These are phyloP conservation scores for Lepiota venenata DNA, from an alignment of 768 basidiomycete genomes.

Conservation along the genomic window DNA sequence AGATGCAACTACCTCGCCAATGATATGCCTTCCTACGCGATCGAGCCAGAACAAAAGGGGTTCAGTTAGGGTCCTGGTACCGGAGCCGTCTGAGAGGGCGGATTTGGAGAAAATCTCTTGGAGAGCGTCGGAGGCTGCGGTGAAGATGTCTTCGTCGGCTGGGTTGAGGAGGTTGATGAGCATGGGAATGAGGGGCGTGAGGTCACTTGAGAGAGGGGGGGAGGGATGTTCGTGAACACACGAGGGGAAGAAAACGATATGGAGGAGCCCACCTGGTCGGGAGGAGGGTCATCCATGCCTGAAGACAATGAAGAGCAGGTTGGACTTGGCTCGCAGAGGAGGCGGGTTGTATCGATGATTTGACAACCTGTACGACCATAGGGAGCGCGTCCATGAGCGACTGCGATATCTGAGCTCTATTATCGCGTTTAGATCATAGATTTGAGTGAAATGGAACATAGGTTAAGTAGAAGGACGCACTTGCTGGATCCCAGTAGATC, in stretches of 20 bases:
- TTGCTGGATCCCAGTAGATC: constrained; percentile 72
- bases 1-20: constrained; percentile 28
- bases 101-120: constrained; percentile 79
- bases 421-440: background rate
- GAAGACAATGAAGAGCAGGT: constrained; percentile 75
- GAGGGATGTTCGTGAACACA: background rate
- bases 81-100: constrained; percentile 65
- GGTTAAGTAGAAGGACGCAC: constrained; percentile 40
- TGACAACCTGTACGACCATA: constrained; percentile 69
- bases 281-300: constrained; percentile 77
- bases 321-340: constrained; percentile 46
- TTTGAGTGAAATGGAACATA: background rate
- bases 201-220: constrained; percentile 40
- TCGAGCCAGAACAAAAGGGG: constrained; percentile 83
- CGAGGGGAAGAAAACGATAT: background rate
- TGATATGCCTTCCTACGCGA: constrained; percentile 46
- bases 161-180: constrained; percentile 65
- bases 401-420: constrained; percentile 60
- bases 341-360: constrained; percentile 44
- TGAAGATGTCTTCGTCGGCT: constrained; percentile 47
- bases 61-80: constrained; percentile 72
- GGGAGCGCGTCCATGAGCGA: constrained; percentile 66
- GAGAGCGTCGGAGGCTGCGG: constrained; percentile 65
- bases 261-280: constrained; percentile 53
- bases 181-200: constrained; percentile 63